Conservation (phyloP, 2,329 filamentous ascomycete genomes). For the Cercospora sesami region DNA sequence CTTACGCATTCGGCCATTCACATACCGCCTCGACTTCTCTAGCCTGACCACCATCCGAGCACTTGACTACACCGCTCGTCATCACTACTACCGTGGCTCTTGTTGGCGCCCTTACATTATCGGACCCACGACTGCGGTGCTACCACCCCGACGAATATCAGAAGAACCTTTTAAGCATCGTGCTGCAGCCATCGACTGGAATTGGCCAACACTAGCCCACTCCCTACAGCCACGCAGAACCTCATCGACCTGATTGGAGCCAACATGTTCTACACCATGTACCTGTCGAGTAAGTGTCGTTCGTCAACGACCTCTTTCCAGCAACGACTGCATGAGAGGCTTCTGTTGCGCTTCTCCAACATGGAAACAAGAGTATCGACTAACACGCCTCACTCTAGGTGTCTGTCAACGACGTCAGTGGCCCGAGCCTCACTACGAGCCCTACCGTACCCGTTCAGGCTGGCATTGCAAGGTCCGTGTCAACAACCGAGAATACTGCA, state of each 20-base stretch:
- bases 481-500: constrained; percentile 95
- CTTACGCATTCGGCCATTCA: constrained; percentile 29
- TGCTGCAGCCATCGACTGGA: constrained; percentile 33
- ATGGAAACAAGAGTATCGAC: constrained; percentile 8
- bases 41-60: constrained; percentile 17
- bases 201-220: constrained; percentile 26
- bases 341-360: constrained; percentile 27
- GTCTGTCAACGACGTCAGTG: constrained; percentile 93
- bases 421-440: constrained; percentile 86
- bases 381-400: constrained; percentile 54
- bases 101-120: constrained; percentile 18
- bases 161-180: constrained; percentile 30
- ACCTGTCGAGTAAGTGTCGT: constrained; percentile 56
- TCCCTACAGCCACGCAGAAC: constrained; percentile 26
- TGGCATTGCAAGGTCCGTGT: constrained; percentile 90
- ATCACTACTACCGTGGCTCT: constrained; percentile 22
- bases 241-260: constrained; percentile 24
- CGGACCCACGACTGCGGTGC: constrained; percentile 33
- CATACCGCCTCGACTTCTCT: constrained; percentile 22
- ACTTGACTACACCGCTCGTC: constrained; percentile 7
- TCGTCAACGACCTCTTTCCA: constrained; percentile 29
- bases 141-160: constrained; percentile 26
- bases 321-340: constrained; percentile 19
- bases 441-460: constrained; percentile 70
- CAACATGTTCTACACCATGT: constrained; percentile 50